Evolutionary conservation across 352 stramenopile genomes (phyloP).

Genomic region (Pythium utonaiense): DNA sequence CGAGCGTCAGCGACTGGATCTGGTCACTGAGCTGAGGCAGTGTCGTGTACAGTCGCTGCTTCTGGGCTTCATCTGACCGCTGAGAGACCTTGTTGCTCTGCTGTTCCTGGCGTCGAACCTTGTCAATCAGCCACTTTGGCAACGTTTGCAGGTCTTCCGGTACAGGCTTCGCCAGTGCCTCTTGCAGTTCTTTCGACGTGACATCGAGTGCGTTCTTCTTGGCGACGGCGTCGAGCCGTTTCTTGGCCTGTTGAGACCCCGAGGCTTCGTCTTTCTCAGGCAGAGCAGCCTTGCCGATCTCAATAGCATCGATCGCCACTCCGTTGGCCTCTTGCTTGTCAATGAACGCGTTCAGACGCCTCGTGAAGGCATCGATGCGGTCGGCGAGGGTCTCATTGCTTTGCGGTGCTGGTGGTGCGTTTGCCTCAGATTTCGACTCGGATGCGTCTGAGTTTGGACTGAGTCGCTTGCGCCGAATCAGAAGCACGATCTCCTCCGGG

Average conservation of each 20-base stretch:
- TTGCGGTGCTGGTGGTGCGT: neutral
- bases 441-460: neutral
- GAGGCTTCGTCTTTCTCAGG: slow-evolving; percentile 21
- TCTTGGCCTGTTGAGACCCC: slow-evolving; percentile 4
- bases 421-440: neutral
- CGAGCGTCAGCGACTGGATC: slow-evolving; percentile 65
- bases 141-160: slow-evolving; percentile 64
- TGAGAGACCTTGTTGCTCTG: slow-evolving; percentile 33
- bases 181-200: slow-evolving; percentile 32
- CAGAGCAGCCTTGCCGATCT: slow-evolving; percentile 11
- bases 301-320: slow-evolving; percentile 33
- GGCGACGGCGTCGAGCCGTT: slow-evolving; percentile 13
- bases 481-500: slow-evolving; percentile 39
- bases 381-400: slow-evolving; percentile 40
- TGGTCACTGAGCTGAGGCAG: slow-evolving; percentile 74
- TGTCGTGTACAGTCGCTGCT: slow-evolving; percentile 48
- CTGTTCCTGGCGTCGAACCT: slow-evolving; percentile 60
- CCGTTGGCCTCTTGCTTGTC: slow-evolving; percentile 22
- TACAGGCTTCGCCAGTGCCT: slow-evolving; percentile 55
- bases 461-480: slow-evolving; percentile 49
- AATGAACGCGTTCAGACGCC: slow-evolving; percentile 34
- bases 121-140: slow-evolving; percentile 73
- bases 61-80: slow-evolving; percentile 40
- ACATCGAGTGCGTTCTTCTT: slow-evolving; percentile 8
- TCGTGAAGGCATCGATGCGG: slow-evolving; percentile 44